Conservation (phyloP, 257 asterid species). For the Lithospermum erythrorhizon region DNA sequence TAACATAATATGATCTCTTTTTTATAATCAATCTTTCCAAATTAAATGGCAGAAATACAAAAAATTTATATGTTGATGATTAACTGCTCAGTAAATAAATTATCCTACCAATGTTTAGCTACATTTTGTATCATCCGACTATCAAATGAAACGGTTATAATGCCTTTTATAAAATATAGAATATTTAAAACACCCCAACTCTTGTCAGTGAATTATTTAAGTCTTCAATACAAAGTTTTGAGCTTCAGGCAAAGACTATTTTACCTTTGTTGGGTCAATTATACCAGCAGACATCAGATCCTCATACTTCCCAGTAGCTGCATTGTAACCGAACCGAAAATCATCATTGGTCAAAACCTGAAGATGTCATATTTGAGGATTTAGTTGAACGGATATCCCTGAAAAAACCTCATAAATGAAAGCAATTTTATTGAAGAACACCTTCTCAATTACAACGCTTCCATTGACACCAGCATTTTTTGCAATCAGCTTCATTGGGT, state of each 20-base stretch:
- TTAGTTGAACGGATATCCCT: not conserved
- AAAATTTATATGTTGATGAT: too few relatives aligned
- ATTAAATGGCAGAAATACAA: too few relatives aligned
- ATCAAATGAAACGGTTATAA: too few relatives aligned
- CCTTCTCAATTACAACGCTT: slow-evolving; percentile 49
- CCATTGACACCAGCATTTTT: slow-evolving; percentile 53
- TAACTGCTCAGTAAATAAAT: too few relatives aligned
- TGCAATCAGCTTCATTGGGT: slow-evolving; percentile 49
- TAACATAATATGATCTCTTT: too few relatives aligned
- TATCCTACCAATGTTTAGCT: too few relatives aligned
- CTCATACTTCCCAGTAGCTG: slow-evolving; percentile 9
- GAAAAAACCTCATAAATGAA: not conserved
- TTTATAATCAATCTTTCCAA: too few relatives aligned
- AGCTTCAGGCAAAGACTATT: not conserved
- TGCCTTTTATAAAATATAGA: too few relatives aligned
- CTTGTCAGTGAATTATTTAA: too few relatives aligned
- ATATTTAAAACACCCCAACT: too few relatives aligned
- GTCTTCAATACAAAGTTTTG: too few relatives aligned
- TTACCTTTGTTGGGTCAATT: slow-evolving; percentile 11
- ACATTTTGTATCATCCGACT: too few relatives aligned
- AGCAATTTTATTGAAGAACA: slow-evolving; percentile 5
- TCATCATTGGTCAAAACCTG: slow-evolving; percentile 1
- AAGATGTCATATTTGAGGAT: not conserved
- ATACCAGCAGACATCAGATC: slow-evolving; percentile 11
- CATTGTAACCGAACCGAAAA: slow-evolving; percentile 9